Evolutionary conservation across 805 yeast genomes (phyloP).

Genomic region (Hanseniaspora singularis): DNA sequence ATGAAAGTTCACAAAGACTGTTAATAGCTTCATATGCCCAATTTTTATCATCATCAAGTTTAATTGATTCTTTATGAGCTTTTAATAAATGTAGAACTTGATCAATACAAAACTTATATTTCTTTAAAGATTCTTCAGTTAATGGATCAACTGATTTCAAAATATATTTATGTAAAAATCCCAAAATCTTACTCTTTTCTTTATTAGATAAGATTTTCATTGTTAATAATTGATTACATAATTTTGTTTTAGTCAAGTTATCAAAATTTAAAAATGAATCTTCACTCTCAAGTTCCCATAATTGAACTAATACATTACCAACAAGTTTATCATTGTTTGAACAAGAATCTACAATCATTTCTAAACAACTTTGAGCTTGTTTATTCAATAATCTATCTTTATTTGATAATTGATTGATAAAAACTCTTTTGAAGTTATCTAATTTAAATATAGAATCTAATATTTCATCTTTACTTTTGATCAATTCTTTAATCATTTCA

Average conservation of each 20-base stretch:
- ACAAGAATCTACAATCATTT: slow-evolving; percentile 28
- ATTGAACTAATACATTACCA: slow-evolving; percentile 25
- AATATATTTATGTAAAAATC: slow-evolving; percentile 16
- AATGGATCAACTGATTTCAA: too few species aligned
- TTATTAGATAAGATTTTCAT: slow-evolving; percentile 15
- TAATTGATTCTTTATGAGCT: slow-evolving; percentile 30
- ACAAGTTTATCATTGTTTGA: slow-evolving; percentile 32
- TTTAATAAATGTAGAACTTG: slow-evolving; percentile 43
- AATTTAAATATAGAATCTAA: slow-evolving; percentile 34
- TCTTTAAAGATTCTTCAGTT: slow-evolving; percentile 17
- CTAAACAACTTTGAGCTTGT: slow-evolving; percentile 45
- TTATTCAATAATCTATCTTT: slow-evolving; percentile 53
- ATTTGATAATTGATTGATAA: slow-evolving; percentile 67
- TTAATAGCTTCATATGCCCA: slow-evolving; percentile 27
- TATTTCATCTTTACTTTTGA: slow-evolving; percentile 22
- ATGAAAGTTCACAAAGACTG: slow-evolving; percentile 26
- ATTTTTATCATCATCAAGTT: slow-evolving; percentile 20
- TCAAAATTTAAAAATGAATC: slow-evolving; percentile 61
- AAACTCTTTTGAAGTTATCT: slow-evolving; percentile 54
- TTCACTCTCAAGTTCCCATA: slow-evolving; percentile 31
- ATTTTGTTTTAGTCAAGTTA: slow-evolving; percentile 58
- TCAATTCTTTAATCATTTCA: slow-evolving; percentile 48
- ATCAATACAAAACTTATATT: slow-evolving; percentile 46
- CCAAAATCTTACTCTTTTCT: slow-evolving; percentile 18
- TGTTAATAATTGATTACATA: slow-evolving; percentile 37